phyloP scores from a whole-genome alignment of 768 basidiomycete genomes.

The Hemileccinum impolitum region DNA sequence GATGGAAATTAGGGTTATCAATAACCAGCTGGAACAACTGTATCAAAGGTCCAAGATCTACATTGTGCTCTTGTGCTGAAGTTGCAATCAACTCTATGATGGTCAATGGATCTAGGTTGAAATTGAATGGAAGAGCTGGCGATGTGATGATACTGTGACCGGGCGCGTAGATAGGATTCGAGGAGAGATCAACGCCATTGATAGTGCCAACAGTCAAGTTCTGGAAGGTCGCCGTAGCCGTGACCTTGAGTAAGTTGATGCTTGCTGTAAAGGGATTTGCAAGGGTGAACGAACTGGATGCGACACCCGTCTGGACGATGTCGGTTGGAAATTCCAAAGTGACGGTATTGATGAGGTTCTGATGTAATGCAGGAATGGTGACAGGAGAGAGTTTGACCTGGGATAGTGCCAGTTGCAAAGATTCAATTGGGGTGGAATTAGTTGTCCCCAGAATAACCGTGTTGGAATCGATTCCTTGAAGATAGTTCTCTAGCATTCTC shows the following conservation, averaged over 20 bases:
- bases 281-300: conserved; percentile 54
- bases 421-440: conserved; percentile 55
- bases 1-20: conserved; percentile 47
- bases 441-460: conserved; percentile 55
- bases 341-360: conserved; percentile 55
- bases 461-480: conserved; percentile 58
- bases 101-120: conserved; percentile 59
- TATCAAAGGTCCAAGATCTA: conserved; percentile 58
- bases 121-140: conserved; percentile 52
- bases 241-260: conserved; percentile 57
- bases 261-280: conserved; percentile 71
- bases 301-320: conserved; percentile 58
- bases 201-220: conserved; percentile 58
- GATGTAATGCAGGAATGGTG: conserved; percentile 59
- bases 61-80: conserved; percentile 50
- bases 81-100: conserved; percentile 55
- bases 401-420: conserved; percentile 58
- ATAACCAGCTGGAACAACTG: conserved; percentile 53
- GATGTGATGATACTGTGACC: conserved; percentile 62
- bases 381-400: conserved; percentile 58
- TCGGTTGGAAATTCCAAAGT: conserved; percentile 59
- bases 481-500: conserved; percentile 58
- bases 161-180: conserved; percentile 53
- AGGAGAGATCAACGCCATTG: conserved; percentile 50
- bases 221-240: conserved; percentile 52